Percentiles rank a stretch among this genome's conserved stretches.
phyloP scores from a whole-genome alignment of 257 asterid species.

The Anisodus acutangulus region DNA sequence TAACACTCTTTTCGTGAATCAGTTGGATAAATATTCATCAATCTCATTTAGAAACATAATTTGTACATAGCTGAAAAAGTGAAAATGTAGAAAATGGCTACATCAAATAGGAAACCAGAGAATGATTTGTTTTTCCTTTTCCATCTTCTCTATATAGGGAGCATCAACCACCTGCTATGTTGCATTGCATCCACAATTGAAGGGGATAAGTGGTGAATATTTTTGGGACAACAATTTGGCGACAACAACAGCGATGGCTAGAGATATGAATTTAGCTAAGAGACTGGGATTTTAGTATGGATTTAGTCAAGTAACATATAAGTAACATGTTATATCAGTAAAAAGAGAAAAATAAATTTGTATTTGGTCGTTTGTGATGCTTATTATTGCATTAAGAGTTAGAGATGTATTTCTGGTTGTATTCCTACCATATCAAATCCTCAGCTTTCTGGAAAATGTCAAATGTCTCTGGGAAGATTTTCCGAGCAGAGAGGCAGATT shows the following conservation, averaged over 20 bases:
- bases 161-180: slow-evolving; percentile 80
- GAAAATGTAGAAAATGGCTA: neutral
- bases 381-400: neutral
- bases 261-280: slow-evolving; percentile 57
- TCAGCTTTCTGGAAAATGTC: too few species aligned
- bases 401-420: neutral
- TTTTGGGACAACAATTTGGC: slow-evolving; percentile 59
- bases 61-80: neutral
- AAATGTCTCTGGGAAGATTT: too few species aligned
- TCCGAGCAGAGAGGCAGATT: too few species aligned
- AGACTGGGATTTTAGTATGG: slow-evolving; percentile 63
- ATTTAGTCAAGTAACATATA: too few species aligned
- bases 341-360: neutral
- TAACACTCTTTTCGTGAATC: neutral
- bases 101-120: neutral
- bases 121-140: neutral
- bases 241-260: slow-evolving; percentile 53
- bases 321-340: too few species aligned
- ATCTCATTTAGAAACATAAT: neutral
- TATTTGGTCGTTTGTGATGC: neutral
- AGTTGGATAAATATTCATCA: neutral
- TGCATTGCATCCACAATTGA: slow-evolving; percentile 74
- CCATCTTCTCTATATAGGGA: slow-evolving; percentile 45
- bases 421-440: too few species aligned
- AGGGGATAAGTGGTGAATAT: slow-evolving; percentile 68